phyloP scores from a whole-genome alignment of 2,329 filamentous ascomycete species.

The Dactylellina sp. region DNA sequence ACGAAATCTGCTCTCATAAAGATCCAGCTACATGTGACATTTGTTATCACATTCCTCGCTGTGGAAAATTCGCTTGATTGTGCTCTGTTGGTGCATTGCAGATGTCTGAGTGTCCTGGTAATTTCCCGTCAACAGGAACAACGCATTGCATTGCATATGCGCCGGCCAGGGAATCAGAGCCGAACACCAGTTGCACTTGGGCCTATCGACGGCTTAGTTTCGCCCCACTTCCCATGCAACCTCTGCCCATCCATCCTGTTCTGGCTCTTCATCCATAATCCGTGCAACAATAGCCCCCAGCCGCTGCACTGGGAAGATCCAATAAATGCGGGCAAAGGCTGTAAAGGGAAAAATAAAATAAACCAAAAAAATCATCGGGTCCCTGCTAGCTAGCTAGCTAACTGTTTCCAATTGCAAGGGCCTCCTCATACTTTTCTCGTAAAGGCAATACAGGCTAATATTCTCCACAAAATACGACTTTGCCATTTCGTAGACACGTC shows the following conservation, averaged over 20 bases:
- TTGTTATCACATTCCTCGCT: slow-evolving; percentile 31
- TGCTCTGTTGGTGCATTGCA: slow-evolving; percentile 40
- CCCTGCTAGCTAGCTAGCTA: no score
- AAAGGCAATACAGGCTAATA: slow-evolving; percentile 56
- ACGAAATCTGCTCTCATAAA: neutral
- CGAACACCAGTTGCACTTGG: slow-evolving; percentile 32
- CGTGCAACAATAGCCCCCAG: slow-evolving; percentile 29
- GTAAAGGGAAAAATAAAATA: slow-evolving; percentile 31
- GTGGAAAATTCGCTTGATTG: slow-evolving; percentile 36
- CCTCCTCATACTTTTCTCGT: slow-evolving; percentile 25
- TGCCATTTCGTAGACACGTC: slow-evolving; percentile 25
- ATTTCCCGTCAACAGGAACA: slow-evolving; percentile 56
- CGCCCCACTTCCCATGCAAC: slow-evolving; percentile 37
- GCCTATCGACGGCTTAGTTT: slow-evolving; percentile 21
- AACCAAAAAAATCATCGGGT: no score
- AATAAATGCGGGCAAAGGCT: slow-evolving; percentile 41
- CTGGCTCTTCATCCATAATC: slow-evolving; percentile 20
- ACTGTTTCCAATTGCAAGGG: slow-evolving; percentile 18
- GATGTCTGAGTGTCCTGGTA: slow-evolving; percentile 52
- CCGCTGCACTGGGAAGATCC: slow-evolving; percentile 49
- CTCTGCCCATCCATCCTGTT: slow-evolving; percentile 12
- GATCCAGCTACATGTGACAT: slow-evolving; percentile 31
- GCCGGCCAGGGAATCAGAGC: slow-evolving; percentile 43
- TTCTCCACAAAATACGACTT: slow-evolving; percentile 56
- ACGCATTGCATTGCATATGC: slow-evolving; percentile 57